Evolutionary conservation across 2,329 filamentous ascomycete species (phyloP).

Genomic region (Tolypocladium inflatum): DNA sequence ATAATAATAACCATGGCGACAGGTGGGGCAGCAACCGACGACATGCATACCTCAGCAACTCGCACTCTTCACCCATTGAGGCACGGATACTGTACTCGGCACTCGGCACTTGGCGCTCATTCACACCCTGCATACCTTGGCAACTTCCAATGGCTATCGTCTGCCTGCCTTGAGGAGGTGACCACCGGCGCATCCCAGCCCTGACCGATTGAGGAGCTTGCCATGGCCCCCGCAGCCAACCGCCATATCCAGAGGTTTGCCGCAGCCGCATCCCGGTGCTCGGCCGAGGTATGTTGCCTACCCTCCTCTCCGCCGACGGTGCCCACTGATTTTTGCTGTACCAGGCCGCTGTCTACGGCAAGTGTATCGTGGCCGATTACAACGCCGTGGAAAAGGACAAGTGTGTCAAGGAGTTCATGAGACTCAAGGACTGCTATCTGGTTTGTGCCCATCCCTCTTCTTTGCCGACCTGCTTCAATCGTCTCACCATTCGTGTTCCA

Average conservation of each 20-base stretch:
- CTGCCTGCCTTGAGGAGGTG: background rate
- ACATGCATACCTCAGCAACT: background rate
- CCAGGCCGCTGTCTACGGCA: conserved; percentile 78
- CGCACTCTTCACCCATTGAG: background rate
- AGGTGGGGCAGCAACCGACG: background rate
- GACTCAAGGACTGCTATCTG: conserved; percentile 77
- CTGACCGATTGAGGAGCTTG: background rate
- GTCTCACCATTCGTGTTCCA: background rate
- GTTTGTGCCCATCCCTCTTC: conserved; percentile 37
- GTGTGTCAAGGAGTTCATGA: conserved; percentile 77
- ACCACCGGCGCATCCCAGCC: background rate
- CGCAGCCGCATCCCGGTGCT: conserved; percentile 43
- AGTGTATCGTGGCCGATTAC: conserved; percentile 85
- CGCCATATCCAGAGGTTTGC: conserved; percentile 48
- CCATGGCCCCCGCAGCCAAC: conserved; percentile 14
- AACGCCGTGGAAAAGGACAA: conserved; percentile 86
- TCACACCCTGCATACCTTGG: background rate
- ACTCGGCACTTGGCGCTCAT: too few relatives aligned
- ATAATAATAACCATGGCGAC: background rate
- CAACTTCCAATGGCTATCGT: background rate
- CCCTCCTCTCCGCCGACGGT: background rate
- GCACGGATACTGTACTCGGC: too few relatives aligned
- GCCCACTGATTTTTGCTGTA: background rate
- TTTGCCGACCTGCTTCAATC: background rate
- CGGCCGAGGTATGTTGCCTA: conserved; percentile 35